Evolutionary conservation across 768 basidiomycete genomes (phyloP).

Genomic region (Macrolepiota fuliginosa): DNA sequence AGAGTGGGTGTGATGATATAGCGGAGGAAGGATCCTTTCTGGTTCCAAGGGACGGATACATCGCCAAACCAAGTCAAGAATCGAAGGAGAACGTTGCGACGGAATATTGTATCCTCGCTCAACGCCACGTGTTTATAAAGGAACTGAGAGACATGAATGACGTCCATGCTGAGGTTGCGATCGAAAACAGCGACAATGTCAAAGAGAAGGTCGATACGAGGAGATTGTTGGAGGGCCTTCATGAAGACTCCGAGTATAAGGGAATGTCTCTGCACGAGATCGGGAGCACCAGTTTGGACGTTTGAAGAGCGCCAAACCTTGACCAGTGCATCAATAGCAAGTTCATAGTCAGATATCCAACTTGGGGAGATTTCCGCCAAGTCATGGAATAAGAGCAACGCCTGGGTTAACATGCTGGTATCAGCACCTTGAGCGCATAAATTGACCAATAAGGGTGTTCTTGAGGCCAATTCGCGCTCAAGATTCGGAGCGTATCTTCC

Average conservation of each 20-base stretch:
- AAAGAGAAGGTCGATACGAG: slow-evolving; percentile 85
- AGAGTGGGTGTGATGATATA: slow-evolving; percentile 87
- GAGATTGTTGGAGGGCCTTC: slow-evolving; percentile 62
- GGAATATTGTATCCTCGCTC: slow-evolving; percentile 63
- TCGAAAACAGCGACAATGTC: slow-evolving; percentile 82
- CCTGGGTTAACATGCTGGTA: slow-evolving; percentile 54
- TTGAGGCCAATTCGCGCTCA: slow-evolving; percentile 62
- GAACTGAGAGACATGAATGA: slow-evolving; percentile 76
- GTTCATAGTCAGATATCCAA: slow-evolving; percentile 71
- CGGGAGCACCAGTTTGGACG: slow-evolving; percentile 43
- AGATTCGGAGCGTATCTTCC: slow-evolving; percentile 77
- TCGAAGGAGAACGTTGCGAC: slow-evolving; percentile 79
- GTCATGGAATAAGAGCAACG: slow-evolving; percentile 76
- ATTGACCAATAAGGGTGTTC: slow-evolving; percentile 51
- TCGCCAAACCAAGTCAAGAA: slow-evolving; percentile 87
- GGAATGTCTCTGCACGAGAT: slow-evolving; percentile 56
- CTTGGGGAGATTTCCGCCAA: slow-evolving; percentile 59
- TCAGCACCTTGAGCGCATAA: slow-evolving; percentile 52
- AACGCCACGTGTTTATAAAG: slow-evolving; percentile 84
- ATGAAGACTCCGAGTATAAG: slow-evolving; percentile 78
- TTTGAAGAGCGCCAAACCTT: slow-evolving; percentile 67
- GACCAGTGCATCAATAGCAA: slow-evolving; percentile 70
- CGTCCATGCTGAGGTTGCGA: slow-evolving; percentile 77
- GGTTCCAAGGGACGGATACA: slow-evolving; percentile 55
- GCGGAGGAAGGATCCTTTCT: slow-evolving; percentile 80